Conservation (phyloP, 2,329 filamentous ascomycete genomes). For the Aspergillus brasiliensis region DNA sequence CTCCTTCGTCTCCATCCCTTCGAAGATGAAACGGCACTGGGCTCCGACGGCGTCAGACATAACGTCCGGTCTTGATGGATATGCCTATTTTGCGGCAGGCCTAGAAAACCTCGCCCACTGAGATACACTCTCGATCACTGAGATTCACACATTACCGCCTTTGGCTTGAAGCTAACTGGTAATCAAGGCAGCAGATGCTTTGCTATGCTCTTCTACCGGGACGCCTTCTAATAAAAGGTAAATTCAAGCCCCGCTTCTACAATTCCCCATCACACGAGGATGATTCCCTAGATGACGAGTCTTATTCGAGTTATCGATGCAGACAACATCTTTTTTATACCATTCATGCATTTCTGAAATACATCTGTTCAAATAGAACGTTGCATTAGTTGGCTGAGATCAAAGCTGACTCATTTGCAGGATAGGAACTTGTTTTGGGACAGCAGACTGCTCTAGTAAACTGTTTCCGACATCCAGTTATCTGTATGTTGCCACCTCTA, state of each 20-base stretch:
- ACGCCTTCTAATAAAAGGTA: slow-evolving; percentile 17
- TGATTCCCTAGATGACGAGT: slow-evolving; percentile 66
- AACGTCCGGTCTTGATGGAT: slow-evolving; percentile 71
- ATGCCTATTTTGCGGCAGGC: slow-evolving; percentile 90
- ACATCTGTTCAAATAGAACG: slow-evolving; percentile 15
- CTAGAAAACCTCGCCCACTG: slow-evolving; percentile 99
- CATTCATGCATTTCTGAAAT: slow-evolving; percentile 63
- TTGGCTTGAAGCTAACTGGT: slow-evolving; percentile 31
- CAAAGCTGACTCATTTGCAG: slow-evolving; percentile 22
- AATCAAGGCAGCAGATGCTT: neutral
- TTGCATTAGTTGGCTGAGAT: slow-evolving; percentile 4
- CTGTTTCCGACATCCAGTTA: neutral
- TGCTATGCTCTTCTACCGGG: neutral
- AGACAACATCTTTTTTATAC: slow-evolving; percentile 56
- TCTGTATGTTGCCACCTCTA: slow-evolving; percentile 20
- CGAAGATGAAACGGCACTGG: slow-evolving; percentile 74
- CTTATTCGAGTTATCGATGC: slow-evolving; percentile 65
- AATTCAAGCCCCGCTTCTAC: neutral
- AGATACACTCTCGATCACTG: slow-evolving; percentile 44
- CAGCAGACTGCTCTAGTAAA: neutral
- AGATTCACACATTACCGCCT: slow-evolving; percentile 22
- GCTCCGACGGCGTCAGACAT: slow-evolving; percentile 72
- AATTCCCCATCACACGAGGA: slow-evolving; percentile 37
- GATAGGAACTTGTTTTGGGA: neutral
- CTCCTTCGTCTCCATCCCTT: slow-evolving; percentile 16